Base-by-base conservation (phyloP, 495 filamentous ascomycete species). In the Poronia punctata region DNA sequence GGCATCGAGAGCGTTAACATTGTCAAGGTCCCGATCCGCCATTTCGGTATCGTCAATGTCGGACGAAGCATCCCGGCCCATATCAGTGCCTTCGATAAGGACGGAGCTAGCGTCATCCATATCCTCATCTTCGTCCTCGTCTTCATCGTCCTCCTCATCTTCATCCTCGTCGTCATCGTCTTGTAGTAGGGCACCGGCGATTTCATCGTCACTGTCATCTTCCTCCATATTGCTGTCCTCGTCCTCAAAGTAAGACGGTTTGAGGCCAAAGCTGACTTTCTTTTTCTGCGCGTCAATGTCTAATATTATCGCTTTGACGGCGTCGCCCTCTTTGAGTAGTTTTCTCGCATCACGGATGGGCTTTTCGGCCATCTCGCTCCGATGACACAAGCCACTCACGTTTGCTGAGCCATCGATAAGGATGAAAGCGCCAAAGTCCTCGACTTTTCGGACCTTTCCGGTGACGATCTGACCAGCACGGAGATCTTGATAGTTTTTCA, bases 361-460 rank as follows among this genome's bases (percentile, higher is more conserved):
- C 43, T 81, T 77, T 40, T 94, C 86, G 0, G 90, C 85, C 74
- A 98, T 88, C 50, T 97, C 79, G 45, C 78, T 89, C 45, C 78
- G 77, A 56, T 98, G 92, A 59, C 90, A 97, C 14, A 98, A 71
- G 36, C 92, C 92, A 44, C 87, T 93, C 42, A 97, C 76, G 50
- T 93, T 92, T 25, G 69, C 60, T 18, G 88, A 90, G 23, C 78
- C 72, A 64, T 95, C 88, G 22, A 98, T 66, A 35, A 88, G 78
- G 52, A 98, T 84, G 62, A 97, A 97, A 7, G 88, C 89, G 54
- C 92, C 92, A 53, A 86, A 97, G 14, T 94, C 84, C 56, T 93
- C 86, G 2, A 95, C 86, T 61, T 93, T 93, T 40, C 88, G 80
- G 37, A 98, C 73, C 53, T 85, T 93, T 22, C 89, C 92, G 9